Evolutionary conservation across 768 basidiomycete species (phyloP), one percentile per base, ranked within the genome.

Genomic region (Rhizopogon vesiculosus): DNA sequence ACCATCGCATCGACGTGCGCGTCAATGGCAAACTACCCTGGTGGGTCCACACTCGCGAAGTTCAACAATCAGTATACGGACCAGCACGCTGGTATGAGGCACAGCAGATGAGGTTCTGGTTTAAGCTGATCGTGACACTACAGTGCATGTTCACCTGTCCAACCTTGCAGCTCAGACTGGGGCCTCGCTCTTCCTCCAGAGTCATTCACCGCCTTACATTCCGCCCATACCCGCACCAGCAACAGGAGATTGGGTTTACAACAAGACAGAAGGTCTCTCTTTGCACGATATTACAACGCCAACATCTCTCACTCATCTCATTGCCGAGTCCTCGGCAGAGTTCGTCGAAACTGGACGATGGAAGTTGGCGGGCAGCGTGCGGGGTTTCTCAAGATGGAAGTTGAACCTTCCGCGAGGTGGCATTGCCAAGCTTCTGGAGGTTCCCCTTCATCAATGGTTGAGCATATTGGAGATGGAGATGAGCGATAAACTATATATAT

Each of bases 151-250:
- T 3, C 89, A 95, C 64, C 83, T 97, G 43, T 86, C 83, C 50
- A 90, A 95, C 59, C 80, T 93, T 43, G 89, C 91, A 1, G 86
- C 91, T 2, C 94, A 96, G 69, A 93, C 88, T 0, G 96, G 97
- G 2, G 90, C 92, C 3, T 89, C 92, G 0, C 83, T 94, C 52
- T 97, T 98, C 76, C 82, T 85, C 19, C 89, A 91, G 41, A 76
- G 81, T 19, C 74, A 87, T 53, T 70, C 85, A 0, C 76, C 79
- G 1, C 88, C 92, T 1, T 78, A 78, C 66, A 74, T 51, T 42
- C 46, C 56, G 16, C 52, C 62, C 49, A 51, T 60, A 46, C 38
- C 33, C 49, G 48, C 59, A 53, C 41, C 54, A 42, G 38, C 61
- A 40, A 50, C 63, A 22, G 42, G 48, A 10, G 53, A 62, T 31